These are phyloP conservation scores for Aplosporella prunicola DNA, from an alignment of 2,329 filamentous ascomycete genomes.

Conservation along the genomic window DNA sequence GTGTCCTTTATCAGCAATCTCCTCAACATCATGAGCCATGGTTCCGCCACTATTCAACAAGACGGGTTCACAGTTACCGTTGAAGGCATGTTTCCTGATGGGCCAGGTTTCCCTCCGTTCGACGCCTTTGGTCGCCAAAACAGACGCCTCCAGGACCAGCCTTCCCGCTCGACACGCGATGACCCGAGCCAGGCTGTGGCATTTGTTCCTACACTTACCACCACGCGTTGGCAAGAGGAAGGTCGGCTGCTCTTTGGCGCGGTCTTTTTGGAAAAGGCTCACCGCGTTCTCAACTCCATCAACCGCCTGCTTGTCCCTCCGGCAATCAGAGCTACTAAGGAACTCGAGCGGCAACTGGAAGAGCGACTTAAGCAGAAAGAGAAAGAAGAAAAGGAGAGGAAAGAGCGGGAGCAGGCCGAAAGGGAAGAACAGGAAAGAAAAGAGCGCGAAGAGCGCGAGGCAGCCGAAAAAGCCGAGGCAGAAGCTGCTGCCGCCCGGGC, in stretches of 20 bases:
- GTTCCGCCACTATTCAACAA: conserved; percentile 33
- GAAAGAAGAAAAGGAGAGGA: conserved; percentile 53
- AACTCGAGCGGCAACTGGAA: conserved; percentile 46
- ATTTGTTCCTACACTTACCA: conserved; percentile 64
- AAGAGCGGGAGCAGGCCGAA: conserved; percentile 49
- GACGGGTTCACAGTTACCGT: conserved; percentile 25
- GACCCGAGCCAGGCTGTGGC: conserved; percentile 66
- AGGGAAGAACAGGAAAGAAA: conserved; percentile 32
- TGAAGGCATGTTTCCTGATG: conserved; percentile 35
- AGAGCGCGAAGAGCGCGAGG: conserved; percentile 41
- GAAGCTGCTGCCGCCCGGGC: conserved; percentile 27
- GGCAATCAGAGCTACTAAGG: conserved; percentile 72
- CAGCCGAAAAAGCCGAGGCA: conserved; percentile 37
- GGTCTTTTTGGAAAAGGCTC: conserved; percentile 57
- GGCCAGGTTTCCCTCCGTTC: conserved; percentile 13
- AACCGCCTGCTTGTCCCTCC: conserved; percentile 68
- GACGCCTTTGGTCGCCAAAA: conserved; percentile 22
- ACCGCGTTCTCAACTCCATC: conserved; percentile 58
- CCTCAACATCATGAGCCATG: conserved; percentile 44
- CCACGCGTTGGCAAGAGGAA: conserved; percentile 79
- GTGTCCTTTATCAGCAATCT: conserved; percentile 50
- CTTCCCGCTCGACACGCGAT: conserved; percentile 32
- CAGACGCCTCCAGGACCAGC: conserved; percentile 22
- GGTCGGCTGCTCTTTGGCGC: conserved; percentile 74
- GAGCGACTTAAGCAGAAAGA: conserved; percentile 42